Conservation (phyloP, 2,329 filamentous ascomycete genomes). For the Scedosporium dehoogii region DNA sequence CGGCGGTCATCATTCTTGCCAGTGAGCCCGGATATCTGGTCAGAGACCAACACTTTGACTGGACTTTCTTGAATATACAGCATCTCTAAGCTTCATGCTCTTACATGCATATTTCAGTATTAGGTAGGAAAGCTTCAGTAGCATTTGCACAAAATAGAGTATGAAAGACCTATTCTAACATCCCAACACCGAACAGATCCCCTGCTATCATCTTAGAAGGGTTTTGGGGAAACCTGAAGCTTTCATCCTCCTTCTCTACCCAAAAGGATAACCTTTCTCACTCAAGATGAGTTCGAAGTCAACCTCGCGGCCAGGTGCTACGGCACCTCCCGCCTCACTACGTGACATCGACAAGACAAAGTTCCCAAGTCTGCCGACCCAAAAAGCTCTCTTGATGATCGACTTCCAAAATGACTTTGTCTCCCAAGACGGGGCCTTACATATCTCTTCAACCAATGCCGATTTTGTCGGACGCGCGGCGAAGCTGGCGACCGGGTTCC, state of each 20-base stretch:
- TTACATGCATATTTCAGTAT: too few relatives aligned
- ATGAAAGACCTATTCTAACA: too few relatives aligned
- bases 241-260: neutral
- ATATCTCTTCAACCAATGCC: conserved; percentile 46
- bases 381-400: conserved; percentile 67
- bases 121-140: too few relatives aligned
- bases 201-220: neutral
- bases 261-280: neutral
- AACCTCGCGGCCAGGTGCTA: neutral
- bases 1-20: too few relatives aligned
- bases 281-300: neutral
- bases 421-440: conserved; percentile 54
- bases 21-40: too few relatives aligned
- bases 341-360: conserved; percentile 35
- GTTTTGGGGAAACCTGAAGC: neutral
- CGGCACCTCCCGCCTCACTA: neutral
- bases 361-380: conserved; percentile 46
- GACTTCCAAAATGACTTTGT: conserved; percentile 91
- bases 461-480: conserved; percentile 60
- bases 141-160: too few relatives aligned
- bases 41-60: too few relatives aligned
- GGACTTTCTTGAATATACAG: too few relatives aligned
- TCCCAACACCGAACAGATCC: too few relatives aligned
- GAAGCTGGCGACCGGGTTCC: conserved; percentile 61
- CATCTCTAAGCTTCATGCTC: too few relatives aligned